Evolutionary conservation across 495 filamentous ascomycete genomes (phyloP).

Genomic region (Aspergillus carlsbadensis): DNA sequence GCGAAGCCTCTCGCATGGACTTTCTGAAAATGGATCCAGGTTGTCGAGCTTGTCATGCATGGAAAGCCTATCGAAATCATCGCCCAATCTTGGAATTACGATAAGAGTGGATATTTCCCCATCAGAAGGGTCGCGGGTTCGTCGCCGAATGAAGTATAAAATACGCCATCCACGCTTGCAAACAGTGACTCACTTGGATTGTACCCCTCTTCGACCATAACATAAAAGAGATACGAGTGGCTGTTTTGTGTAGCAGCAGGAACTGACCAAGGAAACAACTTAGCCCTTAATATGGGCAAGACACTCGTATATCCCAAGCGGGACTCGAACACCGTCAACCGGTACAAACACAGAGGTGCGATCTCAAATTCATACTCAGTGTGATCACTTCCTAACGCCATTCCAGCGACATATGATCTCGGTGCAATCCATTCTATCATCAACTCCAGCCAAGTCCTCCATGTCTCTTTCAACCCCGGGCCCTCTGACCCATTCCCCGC

Average conservation of each 20-base stretch:
- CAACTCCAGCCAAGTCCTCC: slow-evolving; percentile 71
- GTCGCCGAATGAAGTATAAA: slow-evolving; percentile 1
- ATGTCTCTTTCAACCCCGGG: slow-evolving; percentile 75
- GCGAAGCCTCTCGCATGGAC: slow-evolving; percentile 3
- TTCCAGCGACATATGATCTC: slow-evolving; percentile 70
- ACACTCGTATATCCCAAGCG: slow-evolving; percentile 67
- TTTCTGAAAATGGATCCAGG: slow-evolving; percentile 6
- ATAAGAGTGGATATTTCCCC: background rate
- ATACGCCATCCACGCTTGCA: slow-evolving; percentile 1
- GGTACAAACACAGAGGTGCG: slow-evolving; percentile 65
- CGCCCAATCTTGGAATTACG: background rate
- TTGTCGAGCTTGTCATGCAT: background rate
- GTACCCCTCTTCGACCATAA: background rate
- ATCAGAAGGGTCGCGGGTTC: background rate
- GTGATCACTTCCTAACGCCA: background rate
- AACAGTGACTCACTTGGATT: slow-evolving; percentile 1
- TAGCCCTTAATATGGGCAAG: slow-evolving; percentile 36
- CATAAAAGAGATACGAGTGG: background rate
- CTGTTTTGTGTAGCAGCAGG: background rate
- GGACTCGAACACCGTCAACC: slow-evolving; percentile 68
- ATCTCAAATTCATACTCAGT: background rate
- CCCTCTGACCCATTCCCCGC: slow-evolving; percentile 68
- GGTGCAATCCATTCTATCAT: slow-evolving; percentile 77
- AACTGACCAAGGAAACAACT: background rate
- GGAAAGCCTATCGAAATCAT: background rate